Evolutionary conservation across 805 yeast species (phyloP), one percentile per base, ranked within the genome.

Genomic region (Barnettozyma populi): DNA sequence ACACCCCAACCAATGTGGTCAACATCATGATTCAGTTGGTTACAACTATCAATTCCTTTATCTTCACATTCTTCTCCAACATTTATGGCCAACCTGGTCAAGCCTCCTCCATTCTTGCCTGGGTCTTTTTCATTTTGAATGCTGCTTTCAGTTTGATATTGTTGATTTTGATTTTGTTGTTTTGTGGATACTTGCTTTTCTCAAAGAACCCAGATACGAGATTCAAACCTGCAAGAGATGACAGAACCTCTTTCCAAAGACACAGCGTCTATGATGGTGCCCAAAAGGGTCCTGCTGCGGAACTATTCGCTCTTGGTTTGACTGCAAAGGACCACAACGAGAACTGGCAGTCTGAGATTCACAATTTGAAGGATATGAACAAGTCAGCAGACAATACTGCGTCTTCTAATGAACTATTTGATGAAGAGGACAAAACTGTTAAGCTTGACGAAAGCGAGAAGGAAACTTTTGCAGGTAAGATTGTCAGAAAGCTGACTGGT

Each of bases 141-240:
- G 97, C 97, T 7, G 95, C 92, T 5, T 90, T 86, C 61, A 80
- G 96, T 8, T 73, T 87, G 54, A 73, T 88, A 45, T 71, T 90
- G 56, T 74, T 90, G 63, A 55, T 90, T 32, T 66, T 83, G 70
- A 83, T 87, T 57, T 73, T 90, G 50, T 80, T 80, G 2, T 82
- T 85, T 56, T 76, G 83, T 47, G 63, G 68, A n/a, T 68, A 81
- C 57, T 80, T 86, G 8, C 52, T 86, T 1, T 72, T 82, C 55
- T 82, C 90, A 31, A 87, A 84, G 71, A 88, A 88, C 63, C 97
- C 96, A 24, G 96, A 88, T 66, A 81, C 90, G 10, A 78, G 94
- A 65, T 86, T 86, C 64, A 87, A 86, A 44, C 94, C 95, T 11
- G 95, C 95, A 10, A 82, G 74, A 59, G 97, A 90, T 67, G 97